Conservation (phyloP, 768 basidiomycete genomes). For the Leccinum sublutescens region DNA sequence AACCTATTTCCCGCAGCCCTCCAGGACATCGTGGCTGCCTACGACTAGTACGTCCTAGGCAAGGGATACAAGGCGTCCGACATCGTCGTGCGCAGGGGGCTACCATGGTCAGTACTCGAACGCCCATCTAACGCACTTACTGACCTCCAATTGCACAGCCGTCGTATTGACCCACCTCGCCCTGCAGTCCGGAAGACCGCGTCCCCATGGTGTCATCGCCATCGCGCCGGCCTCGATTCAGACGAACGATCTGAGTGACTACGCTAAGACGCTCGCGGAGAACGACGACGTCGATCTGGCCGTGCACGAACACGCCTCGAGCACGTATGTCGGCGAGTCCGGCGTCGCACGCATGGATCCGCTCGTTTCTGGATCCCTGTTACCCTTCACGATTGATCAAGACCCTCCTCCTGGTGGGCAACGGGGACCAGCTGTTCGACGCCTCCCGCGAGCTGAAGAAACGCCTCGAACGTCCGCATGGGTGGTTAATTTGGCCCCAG, state of each 20-base stretch:
- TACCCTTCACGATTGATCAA: conserved; percentile 13
- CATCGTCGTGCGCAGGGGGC: conserved; percentile 2
- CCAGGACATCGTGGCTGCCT: conserved; percentile 25
- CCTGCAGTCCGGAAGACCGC: conserved; percentile 48
- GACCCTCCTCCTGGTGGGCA: conserved; percentile 22
- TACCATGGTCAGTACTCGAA: conserved; percentile 5
- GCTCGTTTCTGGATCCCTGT: conserved; percentile 12
- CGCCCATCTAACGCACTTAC: not conserved
- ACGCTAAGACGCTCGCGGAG: not conserved
- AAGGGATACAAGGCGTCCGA: conserved; percentile 23
- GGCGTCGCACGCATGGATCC: conserved; percentile 14
- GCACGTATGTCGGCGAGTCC: conserved; percentile 12
- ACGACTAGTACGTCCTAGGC: conserved; percentile 25
- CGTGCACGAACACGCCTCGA: not conserved
- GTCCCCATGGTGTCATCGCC: conserved; percentile 55
- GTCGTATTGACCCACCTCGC: conserved; percentile 24
- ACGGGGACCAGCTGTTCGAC: conserved; percentile 14
- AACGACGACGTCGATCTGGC: conserved; percentile 1
- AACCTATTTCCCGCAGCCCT: conserved; percentile 22
- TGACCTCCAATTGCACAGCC: conserved; percentile 4
- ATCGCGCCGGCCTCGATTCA: conserved; percentile 42
- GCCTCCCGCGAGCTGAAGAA: conserved; percentile 10
- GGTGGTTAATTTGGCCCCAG: conserved; percentile 16
- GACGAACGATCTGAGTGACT: conserved; percentile 6
- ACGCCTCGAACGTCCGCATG: conserved; percentile 21